Evolutionary conservation across 495 filamentous ascomycete genomes (phyloP).

Genomic region (Tuber brumale): DNA sequence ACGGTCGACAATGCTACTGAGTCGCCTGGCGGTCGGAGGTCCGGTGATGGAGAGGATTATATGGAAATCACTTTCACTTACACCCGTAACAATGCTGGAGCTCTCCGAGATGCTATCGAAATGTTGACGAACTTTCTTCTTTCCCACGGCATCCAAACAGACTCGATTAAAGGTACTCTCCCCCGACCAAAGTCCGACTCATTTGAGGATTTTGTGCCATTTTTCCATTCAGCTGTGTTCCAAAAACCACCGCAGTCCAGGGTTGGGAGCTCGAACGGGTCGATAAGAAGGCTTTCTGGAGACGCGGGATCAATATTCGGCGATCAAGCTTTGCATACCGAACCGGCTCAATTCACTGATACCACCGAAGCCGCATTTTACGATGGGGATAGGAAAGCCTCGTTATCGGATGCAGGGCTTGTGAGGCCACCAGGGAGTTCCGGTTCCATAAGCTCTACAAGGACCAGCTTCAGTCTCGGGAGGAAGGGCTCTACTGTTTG

Average conservation of each 20-base stretch:
- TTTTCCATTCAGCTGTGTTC: conserved; percentile 91
- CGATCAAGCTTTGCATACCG: conserved; percentile 20
- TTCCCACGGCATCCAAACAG: conserved; percentile 73
- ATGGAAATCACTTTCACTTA: conserved; percentile 54
- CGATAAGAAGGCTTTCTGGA: conserved; percentile 33
- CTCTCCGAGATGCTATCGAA: conserved; percentile 91
- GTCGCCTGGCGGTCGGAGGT: neutral
- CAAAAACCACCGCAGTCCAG: conserved; percentile 47
- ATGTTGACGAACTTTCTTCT: conserved; percentile 79
- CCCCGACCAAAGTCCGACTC: conserved; percentile 96
- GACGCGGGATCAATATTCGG: conserved; percentile 28
- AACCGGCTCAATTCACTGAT: conserved; percentile 29
- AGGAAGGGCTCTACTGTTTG: conserved; percentile 30
- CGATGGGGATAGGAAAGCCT: conserved; percentile 34
- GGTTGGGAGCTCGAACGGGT: conserved; percentile 18
- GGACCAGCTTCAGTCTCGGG: conserved; percentile 24
- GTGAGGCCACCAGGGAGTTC: conserved; percentile 22
- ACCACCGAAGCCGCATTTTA: conserved; percentile 34
- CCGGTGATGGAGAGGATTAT: neutral
- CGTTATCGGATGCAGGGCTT: conserved; percentile 26
- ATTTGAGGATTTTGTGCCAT: conserved; percentile 91
- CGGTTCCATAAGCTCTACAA: conserved; percentile 26
- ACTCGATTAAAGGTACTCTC: conserved; percentile 82
- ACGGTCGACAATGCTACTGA: conserved; percentile 37
- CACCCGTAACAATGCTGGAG: conserved; percentile 94